Evolutionary conservation across 768 basidiomycete genomes (phyloP), one percentile per base, ranked within the genome.

Genomic region (Leccinum arenicola): DNA sequence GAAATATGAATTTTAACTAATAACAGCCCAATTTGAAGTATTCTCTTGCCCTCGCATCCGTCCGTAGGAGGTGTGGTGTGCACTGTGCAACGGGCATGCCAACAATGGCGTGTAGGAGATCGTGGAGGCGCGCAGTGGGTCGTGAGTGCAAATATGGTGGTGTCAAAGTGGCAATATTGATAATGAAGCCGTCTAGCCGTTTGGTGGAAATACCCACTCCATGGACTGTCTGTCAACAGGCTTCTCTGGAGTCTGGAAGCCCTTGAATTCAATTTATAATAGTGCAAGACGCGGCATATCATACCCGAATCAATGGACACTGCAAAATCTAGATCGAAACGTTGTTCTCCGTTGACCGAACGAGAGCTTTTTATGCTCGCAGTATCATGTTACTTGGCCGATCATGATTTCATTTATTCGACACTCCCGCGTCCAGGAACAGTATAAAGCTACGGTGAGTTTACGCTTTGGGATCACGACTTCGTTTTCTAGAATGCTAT

Each of bases 361-460:
- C n/a, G 47, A 52, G 53, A 52, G 15, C 43, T 31, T 25, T 47
- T 50, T 54, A 35, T 50, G 40, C 29, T 50, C 6, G 52, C 29
- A 29, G 19, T 47, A n/a, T n/a, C n/a, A 23, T 11, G 45, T 45
- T 21, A 36, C n/a, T 43, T 60, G 33, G 6, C 49, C 31, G 10
- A 50, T 51, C 58, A 3, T 19, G 50, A 52, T 29, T 64, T 54
- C 55, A 61, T 56, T 27, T 45, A 52, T 29, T 31, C 9, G 17
- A n/a, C 23, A 49, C 43, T 29, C 35, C 56, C 51, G 56, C 25
- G 43, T 52, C 50, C 57, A 61, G 66, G 66, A 65, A 68, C 62
- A 47, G 33, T 33, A 40, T 35, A 45, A 27, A 56, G 50, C 52
- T 29, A 21, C 21, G 21, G 54, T 29, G 31, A 36, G 19, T 47